Conservation (phyloP, 2,329 filamentous ascomycete genomes). For the Rugonectria rugulosa region DNA sequence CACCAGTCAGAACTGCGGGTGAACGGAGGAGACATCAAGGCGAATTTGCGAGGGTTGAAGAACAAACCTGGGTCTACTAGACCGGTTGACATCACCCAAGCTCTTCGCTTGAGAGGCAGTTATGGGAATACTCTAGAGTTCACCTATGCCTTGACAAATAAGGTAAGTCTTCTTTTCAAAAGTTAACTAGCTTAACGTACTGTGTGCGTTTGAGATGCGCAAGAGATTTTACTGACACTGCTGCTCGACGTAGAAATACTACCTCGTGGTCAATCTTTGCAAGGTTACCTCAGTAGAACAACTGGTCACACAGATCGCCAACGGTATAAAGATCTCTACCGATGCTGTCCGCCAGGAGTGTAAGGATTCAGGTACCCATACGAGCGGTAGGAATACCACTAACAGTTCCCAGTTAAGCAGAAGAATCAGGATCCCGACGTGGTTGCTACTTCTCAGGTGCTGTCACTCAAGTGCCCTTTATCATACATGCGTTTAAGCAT, state of each 20-base stretch:
- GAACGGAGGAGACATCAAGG: conserved; percentile 86
- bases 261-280: conserved; percentile 78
- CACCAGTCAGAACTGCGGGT: conserved; percentile 92
- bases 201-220: conserved; percentile 20
- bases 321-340: conserved; percentile 77
- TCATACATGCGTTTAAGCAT: conserved; percentile 83
- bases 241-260: conserved; percentile 66
- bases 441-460: conserved; percentile 83
- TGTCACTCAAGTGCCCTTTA: conserved; percentile 92
- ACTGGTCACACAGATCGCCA: conserved; percentile 72
- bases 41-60: conserved; percentile 93
- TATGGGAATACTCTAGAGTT: conserved; percentile 83
- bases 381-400: conserved; percentile 23
- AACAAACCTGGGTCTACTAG: conserved; percentile 95
- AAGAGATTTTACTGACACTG: conserved; percentile 24
- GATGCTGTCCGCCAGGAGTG: conserved; percentile 84
- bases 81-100: conserved; percentile 87
- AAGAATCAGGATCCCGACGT: conserved; percentile 90
- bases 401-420: conserved; percentile 68
- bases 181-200: conserved; percentile 22
- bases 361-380: conserved; percentile 54
- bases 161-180: conserved; percentile 63
- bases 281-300: conserved; percentile 74
- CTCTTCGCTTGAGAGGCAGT: conserved; percentile 72
- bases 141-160: conserved; percentile 90